Conservation (phyloP, 1,139 yeast species). For the Hansenula sp. region DNA sequence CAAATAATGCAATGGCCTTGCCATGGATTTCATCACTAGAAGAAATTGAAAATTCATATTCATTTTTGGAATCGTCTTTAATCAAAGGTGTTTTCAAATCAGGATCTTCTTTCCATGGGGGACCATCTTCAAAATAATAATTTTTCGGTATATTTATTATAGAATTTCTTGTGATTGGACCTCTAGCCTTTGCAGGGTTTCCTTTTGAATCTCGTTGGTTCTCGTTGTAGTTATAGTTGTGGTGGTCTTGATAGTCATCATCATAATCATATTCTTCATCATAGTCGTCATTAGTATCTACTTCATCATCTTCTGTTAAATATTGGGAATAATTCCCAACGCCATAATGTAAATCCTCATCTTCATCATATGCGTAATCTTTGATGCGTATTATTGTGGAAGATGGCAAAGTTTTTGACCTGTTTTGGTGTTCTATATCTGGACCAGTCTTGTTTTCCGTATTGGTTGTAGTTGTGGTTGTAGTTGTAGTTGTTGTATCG, state of each 20-base stretch:
- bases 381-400: constrained; percentile 40
- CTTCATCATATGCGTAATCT: constrained; percentile 73
- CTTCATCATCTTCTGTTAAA: neutral
- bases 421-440: too few species aligned
- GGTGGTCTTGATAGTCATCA: constrained; percentile 12
- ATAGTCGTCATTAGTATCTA: neutral
- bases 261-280: constrained; percentile 11
- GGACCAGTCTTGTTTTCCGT: neutral
- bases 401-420: neutral
- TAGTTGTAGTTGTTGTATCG: neutral
- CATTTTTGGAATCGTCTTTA: constrained; percentile 27
- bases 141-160: constrained; percentile 6
- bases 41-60: constrained; percentile 27
- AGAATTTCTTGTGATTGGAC: constrained; percentile 1
- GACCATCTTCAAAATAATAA: constrained; percentile 24
- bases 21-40: constrained; percentile 41
- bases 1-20: constrained; percentile 82
- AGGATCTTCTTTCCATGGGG: constrained; percentile 29
- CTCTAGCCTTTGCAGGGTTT: neutral
- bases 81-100: constrained; percentile 24
- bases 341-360: constrained; percentile 68
- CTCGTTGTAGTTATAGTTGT: constrained; percentile 5
- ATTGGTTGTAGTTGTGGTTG: neutral
- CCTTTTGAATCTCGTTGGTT: constrained; percentile 1
- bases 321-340: constrained; percentile 13